Conservation (phyloP, 2,329 filamentous ascomycete species). For the Blastomyces emzantsi region DNA sequence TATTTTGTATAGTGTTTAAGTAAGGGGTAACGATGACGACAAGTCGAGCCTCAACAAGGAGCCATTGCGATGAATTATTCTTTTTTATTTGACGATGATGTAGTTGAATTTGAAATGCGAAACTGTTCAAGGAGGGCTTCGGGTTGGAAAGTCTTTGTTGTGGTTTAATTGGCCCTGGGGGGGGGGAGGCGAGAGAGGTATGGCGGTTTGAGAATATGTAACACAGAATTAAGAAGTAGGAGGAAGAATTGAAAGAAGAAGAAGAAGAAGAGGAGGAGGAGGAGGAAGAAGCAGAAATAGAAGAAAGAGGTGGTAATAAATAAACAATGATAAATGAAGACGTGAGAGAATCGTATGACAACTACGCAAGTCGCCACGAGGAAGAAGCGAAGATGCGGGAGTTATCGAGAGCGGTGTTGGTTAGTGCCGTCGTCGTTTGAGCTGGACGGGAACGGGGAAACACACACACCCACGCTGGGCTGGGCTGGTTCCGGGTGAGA, state of each 20-base stretch:
- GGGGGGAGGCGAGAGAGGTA: neutral
- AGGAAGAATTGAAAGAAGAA: neutral
- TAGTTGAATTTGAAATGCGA: neutral
- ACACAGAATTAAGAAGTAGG: neutral
- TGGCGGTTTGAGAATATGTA: neutral
- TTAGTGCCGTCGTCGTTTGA: neutral
- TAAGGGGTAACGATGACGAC: neutral
- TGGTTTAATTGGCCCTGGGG: neutral
- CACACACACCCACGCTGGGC: neutral
- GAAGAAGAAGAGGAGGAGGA: neutral
- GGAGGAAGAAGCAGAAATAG: neutral
- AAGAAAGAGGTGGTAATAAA: neutral
- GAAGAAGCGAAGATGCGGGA: constrained; percentile 3
- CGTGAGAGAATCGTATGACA: constrained; percentile 1
- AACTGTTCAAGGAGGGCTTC: neutral
- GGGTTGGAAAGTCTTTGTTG: neutral
- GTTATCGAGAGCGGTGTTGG: neutral
- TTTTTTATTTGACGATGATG: neutral
- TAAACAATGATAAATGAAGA: neutral
- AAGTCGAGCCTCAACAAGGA: neutral
- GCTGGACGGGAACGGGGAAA: neutral
- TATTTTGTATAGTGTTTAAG: neutral
- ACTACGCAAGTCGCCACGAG: constrained; percentile 1
- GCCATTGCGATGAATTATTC: constrained; percentile 10
- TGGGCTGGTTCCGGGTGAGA: neutral